Evolutionary conservation across 148 eudicot species (phyloP).

Genomic region (Salicornia ramosissima): DNA sequence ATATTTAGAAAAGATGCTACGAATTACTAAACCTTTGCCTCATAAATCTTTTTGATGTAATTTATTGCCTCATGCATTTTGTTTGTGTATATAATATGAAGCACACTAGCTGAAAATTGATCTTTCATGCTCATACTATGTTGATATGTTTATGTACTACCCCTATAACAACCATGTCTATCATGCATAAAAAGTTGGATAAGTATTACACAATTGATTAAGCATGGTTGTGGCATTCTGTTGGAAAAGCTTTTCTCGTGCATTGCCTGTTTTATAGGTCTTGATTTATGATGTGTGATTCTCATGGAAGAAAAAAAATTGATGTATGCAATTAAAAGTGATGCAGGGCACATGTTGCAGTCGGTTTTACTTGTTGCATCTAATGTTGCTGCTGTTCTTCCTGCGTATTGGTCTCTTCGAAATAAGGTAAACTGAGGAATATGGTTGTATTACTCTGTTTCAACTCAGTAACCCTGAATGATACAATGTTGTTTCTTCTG

Average conservation of each 20-base stretch:
- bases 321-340: constrained; percentile 23
- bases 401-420: constrained; percentile 86
- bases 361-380: constrained; percentile 82
- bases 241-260: neutral
- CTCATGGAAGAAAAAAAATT: neutral
- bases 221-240: neutral
- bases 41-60: too few relatives aligned
- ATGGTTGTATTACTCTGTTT: neutral
- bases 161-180: neutral
- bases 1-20: too few relatives aligned
- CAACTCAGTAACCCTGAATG: too few relatives aligned
- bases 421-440: constrained; percentile 48
- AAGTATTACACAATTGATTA: neutral
- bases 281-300: neutral
- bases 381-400: constrained; percentile 90
- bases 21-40: too few relatives aligned
- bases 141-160: neutral
- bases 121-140: neutral
- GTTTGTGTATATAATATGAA: too few relatives aligned
- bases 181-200: constrained; percentile 2
- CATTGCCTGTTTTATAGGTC: neutral
- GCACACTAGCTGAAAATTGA: neutral
- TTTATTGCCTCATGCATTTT: neutral
- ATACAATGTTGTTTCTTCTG: neutral
- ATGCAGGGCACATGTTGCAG: constrained; percentile 85